Evolutionary conservation across 2,329 filamentous ascomycete species (phyloP).

Genomic region (Septoria linicola): DNA sequence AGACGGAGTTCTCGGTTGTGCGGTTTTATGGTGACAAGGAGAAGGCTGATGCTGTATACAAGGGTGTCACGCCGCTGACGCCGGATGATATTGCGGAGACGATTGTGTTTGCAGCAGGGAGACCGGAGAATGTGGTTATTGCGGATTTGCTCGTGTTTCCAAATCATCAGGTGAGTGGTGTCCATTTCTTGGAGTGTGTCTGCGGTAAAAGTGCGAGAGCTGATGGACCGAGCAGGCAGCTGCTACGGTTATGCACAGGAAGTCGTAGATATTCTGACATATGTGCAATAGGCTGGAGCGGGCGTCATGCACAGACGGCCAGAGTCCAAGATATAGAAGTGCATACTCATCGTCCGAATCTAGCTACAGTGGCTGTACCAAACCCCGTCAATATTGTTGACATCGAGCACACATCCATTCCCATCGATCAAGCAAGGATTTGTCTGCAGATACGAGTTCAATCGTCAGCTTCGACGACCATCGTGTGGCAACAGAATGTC

Average conservation of each 20-base stretch:
- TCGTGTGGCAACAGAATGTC: no score
- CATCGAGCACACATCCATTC: no score
- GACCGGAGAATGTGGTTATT: slow-evolving; percentile 85
- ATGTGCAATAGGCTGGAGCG: slow-evolving; percentile 7
- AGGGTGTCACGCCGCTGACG: slow-evolving; percentile 79
- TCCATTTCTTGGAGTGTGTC: neutral
- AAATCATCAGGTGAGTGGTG: slow-evolving; percentile 74
- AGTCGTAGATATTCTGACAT: slow-evolving; percentile 11
- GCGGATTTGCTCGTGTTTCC: slow-evolving; percentile 86
- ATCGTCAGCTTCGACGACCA: no score
- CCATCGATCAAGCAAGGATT: no score
- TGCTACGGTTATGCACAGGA: slow-evolving; percentile 19
- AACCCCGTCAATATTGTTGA: no score
- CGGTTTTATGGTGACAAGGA: slow-evolving; percentile 83
- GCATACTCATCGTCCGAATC: no score
- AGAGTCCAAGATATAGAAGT: slow-evolving; percentile 8
- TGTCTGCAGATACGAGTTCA: no score
- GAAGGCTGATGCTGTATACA: slow-evolving; percentile 88
- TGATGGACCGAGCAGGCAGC: slow-evolving; percentile 18
- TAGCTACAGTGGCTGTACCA: no score
- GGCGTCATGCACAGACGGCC: slow-evolving; percentile 8
- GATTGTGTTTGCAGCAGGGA: slow-evolving; percentile 78
- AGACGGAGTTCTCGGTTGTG: slow-evolving; percentile 90
- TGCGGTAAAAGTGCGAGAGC: slow-evolving; percentile 41
- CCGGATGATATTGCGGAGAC: slow-evolving; percentile 90